Conservation (phyloP, 805 yeast species). For the Brettanomyces nanus region DNA sequence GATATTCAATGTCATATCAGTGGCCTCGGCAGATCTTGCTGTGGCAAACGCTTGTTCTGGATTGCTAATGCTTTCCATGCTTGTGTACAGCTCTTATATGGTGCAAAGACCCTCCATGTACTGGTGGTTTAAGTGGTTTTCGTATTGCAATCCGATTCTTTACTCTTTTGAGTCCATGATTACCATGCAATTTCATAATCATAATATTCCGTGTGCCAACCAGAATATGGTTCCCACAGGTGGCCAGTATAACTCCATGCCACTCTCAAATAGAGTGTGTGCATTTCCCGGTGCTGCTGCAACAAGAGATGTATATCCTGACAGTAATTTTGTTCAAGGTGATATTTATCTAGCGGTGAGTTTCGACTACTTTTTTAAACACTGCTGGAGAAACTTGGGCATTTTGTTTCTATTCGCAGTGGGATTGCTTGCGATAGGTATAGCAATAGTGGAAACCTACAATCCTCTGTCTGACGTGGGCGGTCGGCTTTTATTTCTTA, state of each 20-base stretch:
- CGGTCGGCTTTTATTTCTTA: constrained; percentile 26
- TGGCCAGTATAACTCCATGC: constrained; percentile 38
- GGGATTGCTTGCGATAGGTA: constrained; percentile 28
- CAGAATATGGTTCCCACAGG: constrained; percentile 44
- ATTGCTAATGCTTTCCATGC: constrained; percentile 38
- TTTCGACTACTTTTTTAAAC: constrained; percentile 44
- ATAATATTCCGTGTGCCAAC: constrained; percentile 41
- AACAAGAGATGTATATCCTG: constrained; percentile 12
- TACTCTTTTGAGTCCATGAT: constrained; percentile 47
- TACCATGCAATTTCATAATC: constrained; percentile 47
- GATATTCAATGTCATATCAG: constrained; percentile 47
- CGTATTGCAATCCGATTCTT: constrained; percentile 39
- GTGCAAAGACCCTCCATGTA: constrained; percentile 51
- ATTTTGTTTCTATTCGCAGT: constrained; percentile 34
- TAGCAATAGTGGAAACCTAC: constrained; percentile 23
- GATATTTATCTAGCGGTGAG: constrained; percentile 36
- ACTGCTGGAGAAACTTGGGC: constrained; percentile 78
- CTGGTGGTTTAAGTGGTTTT: constrained; percentile 57
- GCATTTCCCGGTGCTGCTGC: constrained; percentile 40
- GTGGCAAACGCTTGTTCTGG: constrained; percentile 58
- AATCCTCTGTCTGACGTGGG: constrained; percentile 24
- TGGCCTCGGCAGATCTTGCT: constrained; percentile 39
- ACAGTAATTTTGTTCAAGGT: constrained; percentile 38
- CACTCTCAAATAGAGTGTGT: constrained; percentile 37
- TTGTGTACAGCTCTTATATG: constrained; percentile 59